Conservation (phyloP, 2,329 filamentous ascomycete species). For the Xylaria sp. region DNA sequence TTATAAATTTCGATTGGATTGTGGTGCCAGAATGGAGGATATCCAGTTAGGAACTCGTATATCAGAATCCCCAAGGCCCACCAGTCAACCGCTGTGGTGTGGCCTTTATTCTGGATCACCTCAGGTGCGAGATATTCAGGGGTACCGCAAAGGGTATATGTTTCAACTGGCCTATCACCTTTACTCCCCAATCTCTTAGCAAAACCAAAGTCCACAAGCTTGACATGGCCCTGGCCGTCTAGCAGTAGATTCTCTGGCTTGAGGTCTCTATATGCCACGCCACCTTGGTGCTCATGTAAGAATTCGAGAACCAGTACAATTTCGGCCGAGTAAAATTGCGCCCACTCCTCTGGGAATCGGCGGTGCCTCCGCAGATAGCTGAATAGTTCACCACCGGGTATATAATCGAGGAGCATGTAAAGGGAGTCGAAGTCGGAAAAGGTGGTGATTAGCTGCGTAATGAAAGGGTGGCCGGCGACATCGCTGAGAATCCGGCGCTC, state of each 20-base stretch:
- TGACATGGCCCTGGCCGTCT: conserved; percentile 81
- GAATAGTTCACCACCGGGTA: conserved; percentile 86
- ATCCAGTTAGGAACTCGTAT: conserved; percentile 86
- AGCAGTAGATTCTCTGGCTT: conserved; percentile 87
- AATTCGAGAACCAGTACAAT: conserved; percentile 85
- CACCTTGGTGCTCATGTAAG: conserved; percentile 80
- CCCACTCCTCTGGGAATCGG: conserved; percentile 81
- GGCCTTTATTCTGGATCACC: conserved; percentile 84
- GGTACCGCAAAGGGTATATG: conserved; percentile 85
- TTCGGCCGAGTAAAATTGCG: conserved; percentile 85
- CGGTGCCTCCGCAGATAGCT: conserved; percentile 82
- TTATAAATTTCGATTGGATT: conserved; percentile 91
- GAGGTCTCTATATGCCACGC: conserved; percentile 81
- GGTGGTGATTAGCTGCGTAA: conserved; percentile 80
- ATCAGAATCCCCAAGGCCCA: conserved; percentile 87
- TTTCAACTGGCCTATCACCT: conserved; percentile 68
- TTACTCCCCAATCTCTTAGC: conserved; percentile 77
- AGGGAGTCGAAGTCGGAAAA: conserved; percentile 83
- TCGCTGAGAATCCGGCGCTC: conserved; percentile 82
- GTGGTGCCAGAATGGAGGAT: conserved; percentile 88
- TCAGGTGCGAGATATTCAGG: conserved; percentile 87
- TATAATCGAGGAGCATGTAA: conserved; percentile 86
- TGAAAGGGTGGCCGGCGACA: conserved; percentile 84
- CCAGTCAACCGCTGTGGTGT: conserved; percentile 83
- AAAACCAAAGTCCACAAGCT: conserved; percentile 87